phyloP scores from a whole-genome alignment of 1,284 basidiomycete genomes.

The Veloboletus limbatus region DNA sequence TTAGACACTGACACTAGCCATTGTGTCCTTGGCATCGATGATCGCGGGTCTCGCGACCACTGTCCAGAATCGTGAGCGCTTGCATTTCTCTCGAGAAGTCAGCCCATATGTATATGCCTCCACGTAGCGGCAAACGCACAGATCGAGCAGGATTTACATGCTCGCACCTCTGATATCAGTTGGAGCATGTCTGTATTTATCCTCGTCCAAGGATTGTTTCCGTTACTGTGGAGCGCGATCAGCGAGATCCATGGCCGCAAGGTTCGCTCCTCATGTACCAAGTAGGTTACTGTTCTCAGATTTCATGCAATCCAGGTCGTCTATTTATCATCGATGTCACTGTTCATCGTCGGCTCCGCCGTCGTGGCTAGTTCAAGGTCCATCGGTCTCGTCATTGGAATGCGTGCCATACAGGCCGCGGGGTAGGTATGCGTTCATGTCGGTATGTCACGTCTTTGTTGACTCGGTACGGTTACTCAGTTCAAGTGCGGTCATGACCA shows the following conservation, averaged over 20 bases:
- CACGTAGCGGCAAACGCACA: constrained; percentile 63
- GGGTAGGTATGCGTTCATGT: constrained; percentile 39
- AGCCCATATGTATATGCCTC: neutral
- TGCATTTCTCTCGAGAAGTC: neutral
- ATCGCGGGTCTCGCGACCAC: constrained; percentile 68
- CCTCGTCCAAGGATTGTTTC: constrained; percentile 68
- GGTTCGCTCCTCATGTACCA: constrained; percentile 35
- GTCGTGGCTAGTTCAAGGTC: constrained; percentile 62
- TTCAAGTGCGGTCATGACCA: constrained; percentile 72
- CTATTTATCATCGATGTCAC: constrained; percentile 60
- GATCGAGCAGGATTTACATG: constrained; percentile 65
- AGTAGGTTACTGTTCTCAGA: neutral
- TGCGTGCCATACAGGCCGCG: constrained; percentile 65
- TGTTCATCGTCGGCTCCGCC: constrained; percentile 64
- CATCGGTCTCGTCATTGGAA: constrained; percentile 70
- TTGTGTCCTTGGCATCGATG: constrained; percentile 64
- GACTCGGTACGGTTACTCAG: constrained; percentile 35
- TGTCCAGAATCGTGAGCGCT: constrained; percentile 62
- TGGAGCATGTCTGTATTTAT: constrained; percentile 78
- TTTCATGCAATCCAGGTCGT: constrained; percentile 46
- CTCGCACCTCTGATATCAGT: constrained; percentile 68
- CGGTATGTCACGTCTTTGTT: neutral
- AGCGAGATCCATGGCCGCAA: constrained; percentile 82
- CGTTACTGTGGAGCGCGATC: constrained; percentile 69
- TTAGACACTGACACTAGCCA: constrained; percentile 53